Evolutionary conservation across 1,284 basidiomycete genomes (phyloP), one percentile per base, ranked within the genome.

Genomic region (Rhodotorula sp.): DNA sequence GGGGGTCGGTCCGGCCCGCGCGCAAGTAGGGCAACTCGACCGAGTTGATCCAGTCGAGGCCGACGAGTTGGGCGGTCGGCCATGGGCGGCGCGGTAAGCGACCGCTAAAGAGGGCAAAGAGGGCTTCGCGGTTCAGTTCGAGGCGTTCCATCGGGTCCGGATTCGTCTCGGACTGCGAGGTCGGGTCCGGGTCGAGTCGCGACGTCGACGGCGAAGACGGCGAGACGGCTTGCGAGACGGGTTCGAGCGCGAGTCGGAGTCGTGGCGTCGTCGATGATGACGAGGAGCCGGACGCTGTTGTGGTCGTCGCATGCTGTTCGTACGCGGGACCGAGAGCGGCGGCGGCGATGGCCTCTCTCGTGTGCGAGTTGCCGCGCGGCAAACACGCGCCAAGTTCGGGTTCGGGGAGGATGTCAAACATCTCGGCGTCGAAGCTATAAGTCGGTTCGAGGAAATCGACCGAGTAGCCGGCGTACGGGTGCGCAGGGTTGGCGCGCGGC

Each of bases 11-110:
- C 23, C 51, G 3, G 14, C 52, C 52, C 8, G 46, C 58, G n/a
- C 59, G 47, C 1, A 59, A 21, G 8, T 20, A 8, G 16, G 49
- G 47, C 49, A 65, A 23, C 20, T 65, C 64, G 61, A 29, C 43
- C 26, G 29, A 34, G n/a, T 26, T n/a, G 67, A 56, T 43, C 29
- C 60, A 52, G 5, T 75, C 64, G 34, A 68, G 51, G 14, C 74
- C 74, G 23, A 71, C 66, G 54, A 76, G 67, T 26, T 57, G 58
- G 16, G 54, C 23, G 1, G 74, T 76, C 21, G 74, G 74, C 74
- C 74, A 76, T 10, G 61, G 39, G 0, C 46, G 29, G 39, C 47
- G n/a, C 14, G 73, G 73, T 0, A 68, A 31, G 21, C 67, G 51
- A 0, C 70, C 73, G 20, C 60, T 67, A 51, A 71, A 69, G 23